A percentile compares a stretch with the other conserved stretches of the same genome.
Evolutionary conservation across 768 basidiomycete genomes (phyloP).

Genomic region (Crucibulum laeve): DNA sequence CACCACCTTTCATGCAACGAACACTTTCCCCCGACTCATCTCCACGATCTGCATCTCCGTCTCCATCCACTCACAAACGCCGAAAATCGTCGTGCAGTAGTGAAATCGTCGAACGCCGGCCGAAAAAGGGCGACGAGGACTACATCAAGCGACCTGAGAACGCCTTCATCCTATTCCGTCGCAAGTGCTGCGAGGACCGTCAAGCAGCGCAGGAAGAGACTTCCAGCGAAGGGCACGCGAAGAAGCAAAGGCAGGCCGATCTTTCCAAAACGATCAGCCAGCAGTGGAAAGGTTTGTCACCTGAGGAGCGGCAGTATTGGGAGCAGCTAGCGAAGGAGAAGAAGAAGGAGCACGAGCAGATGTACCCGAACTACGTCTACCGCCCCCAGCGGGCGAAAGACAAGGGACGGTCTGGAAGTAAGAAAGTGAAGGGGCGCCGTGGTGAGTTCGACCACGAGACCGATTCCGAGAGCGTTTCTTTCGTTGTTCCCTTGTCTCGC

Average conservation of each 20-base stretch:
- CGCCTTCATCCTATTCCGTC: constrained; percentile 81
- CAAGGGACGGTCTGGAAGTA: neutral
- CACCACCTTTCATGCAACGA: constrained; percentile 27
- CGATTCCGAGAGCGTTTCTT: neutral
- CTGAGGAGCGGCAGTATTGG: constrained; percentile 70
- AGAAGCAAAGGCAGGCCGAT: constrained; percentile 64
- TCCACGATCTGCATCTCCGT: constrained; percentile 32
- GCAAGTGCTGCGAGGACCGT: constrained; percentile 72
- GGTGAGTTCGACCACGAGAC: neutral
- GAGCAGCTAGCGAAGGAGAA: constrained; percentile 74
- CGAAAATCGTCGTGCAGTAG: constrained; percentile 47
- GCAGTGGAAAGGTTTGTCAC: constrained; percentile 4
- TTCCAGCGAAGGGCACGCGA: constrained; percentile 35
- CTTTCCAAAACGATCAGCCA: constrained; percentile 56
- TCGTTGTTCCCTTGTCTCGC: constrained; percentile 7
- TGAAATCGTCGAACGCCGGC: constrained; percentile 47
- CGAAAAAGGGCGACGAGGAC: constrained; percentile 75
- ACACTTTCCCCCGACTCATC: constrained; percentile 40
- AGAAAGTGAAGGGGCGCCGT: neutral
- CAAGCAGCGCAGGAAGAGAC: constrained; percentile 52
- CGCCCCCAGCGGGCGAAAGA: neutral
- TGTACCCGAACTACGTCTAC: constrained; percentile 24
- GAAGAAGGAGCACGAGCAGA: constrained; percentile 73
- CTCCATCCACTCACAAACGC: constrained; percentile 40
- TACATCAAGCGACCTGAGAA: constrained; percentile 84